Evolutionary conservation across 176 grass and related monocot species (phyloP), one percentile per base, ranked within the genome.

Genomic region (Oryza rufipogon): DNA sequence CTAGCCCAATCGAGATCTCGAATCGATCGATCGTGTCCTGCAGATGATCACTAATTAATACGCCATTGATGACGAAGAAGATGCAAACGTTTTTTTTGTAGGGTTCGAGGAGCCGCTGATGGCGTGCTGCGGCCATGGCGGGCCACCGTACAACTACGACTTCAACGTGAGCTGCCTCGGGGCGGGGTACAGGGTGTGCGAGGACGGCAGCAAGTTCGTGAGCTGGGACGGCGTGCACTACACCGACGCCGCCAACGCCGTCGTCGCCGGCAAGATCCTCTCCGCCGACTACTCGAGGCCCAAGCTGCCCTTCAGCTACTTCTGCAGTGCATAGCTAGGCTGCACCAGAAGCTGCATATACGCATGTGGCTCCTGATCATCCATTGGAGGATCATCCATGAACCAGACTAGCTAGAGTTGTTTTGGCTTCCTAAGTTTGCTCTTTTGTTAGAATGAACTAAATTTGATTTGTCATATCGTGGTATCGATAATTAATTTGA

Each of bases 211-310:
- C 4, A 91, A 87, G 87, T 93, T 87, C 73, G 71, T 98, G 63
- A 95, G 87, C 74, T 98, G 92, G 95, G 95, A 98, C 85, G 95
- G 95, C 30, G 86, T 95, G 75, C 95, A 98, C 79, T 95, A 95
- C 32, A 88, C 95, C 65, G 92, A 98, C 47, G 92, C 95, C 17
- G 92, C 95, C 0, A 98, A 95, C 73, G 79, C 81, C 38, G 17
- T 85, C 10, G 82, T 95, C 7, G 92, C 95, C 3, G 84, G 20
- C 9, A 95, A 91, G 77, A 93, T 98, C 74, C 80, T 98, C 47
- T 88, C 86, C 0, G 69, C 45, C 32, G 86, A 93, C 11, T 98
- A 82, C 81, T 95, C 95, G 7, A 91, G 23, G 48, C 92, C 95
- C 39, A 86, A 65, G 20, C 6, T 98, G 58, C 82, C 81, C 6